phyloP scores from a whole-genome alignment of 2,329 filamentous ascomycete genomes.

The Sclerotinia spermophila region DNA sequence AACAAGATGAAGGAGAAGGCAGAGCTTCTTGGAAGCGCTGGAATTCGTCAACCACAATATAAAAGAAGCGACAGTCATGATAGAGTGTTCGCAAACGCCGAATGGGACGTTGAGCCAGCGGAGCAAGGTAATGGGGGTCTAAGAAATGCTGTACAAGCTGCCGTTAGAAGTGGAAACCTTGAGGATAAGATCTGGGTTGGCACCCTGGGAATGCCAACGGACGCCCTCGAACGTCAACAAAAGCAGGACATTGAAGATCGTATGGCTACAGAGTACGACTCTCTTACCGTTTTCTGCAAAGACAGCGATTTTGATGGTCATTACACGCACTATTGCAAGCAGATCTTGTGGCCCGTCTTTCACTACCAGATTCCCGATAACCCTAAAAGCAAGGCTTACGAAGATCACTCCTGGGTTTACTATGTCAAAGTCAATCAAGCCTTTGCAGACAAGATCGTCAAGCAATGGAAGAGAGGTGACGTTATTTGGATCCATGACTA shows the following conservation, averaged over 20 bases:
- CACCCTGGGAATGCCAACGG: slow-evolving; percentile 89
- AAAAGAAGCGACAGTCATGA: slow-evolving; percentile 62
- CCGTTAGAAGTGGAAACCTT: slow-evolving; percentile 63
- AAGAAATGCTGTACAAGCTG: slow-evolving; percentile 80
- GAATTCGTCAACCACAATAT: slow-evolving; percentile 53
- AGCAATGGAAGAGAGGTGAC: slow-evolving; percentile 90
- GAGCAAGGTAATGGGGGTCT: slow-evolving; percentile 92
- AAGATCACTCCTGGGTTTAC: slow-evolving; percentile 94
- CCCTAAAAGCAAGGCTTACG: slow-evolving; percentile 96
- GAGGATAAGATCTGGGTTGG: slow-evolving; percentile 86
- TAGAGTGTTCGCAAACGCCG: slow-evolving; percentile 68
- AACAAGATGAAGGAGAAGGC: slow-evolving; percentile 55
- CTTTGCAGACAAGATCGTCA: slow-evolving; percentile 85
- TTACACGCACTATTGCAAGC: slow-evolving; percentile 95
- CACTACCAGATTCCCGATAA: slow-evolving; percentile 98
- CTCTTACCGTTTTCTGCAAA: slow-evolving; percentile 77
- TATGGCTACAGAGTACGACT: slow-evolving; percentile 76
- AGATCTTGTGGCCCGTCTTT: slow-evolving; percentile 95
- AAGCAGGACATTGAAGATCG: slow-evolving; percentile 81
- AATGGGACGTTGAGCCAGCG: slow-evolving; percentile 79
- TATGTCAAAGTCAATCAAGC: slow-evolving; percentile 90
- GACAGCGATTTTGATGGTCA: slow-evolving; percentile 94
- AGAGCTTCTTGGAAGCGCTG: slow-evolving; percentile 53
- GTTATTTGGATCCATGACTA: slow-evolving; percentile 96
- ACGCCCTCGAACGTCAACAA: slow-evolving; percentile 71